These are phyloP conservation scores for Colletotrichum sp. DNA, from an alignment of 2,329 filamentous ascomycete genomes.

Conservation along the genomic window DNA sequence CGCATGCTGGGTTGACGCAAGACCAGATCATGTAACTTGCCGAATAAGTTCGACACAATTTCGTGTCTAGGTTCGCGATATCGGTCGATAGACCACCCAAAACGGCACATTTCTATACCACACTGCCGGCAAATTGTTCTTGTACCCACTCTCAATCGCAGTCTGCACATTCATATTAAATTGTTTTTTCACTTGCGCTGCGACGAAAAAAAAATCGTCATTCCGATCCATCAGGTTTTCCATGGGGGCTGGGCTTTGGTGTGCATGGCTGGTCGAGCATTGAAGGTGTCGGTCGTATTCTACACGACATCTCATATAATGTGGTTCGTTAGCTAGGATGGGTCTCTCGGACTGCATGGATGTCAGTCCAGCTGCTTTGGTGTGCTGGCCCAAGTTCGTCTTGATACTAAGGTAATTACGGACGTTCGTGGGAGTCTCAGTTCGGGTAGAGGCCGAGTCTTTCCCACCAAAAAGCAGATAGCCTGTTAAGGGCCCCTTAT, in stretches of 20 bases:
- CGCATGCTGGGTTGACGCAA: constrained; percentile 81
- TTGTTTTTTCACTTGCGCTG: background rate
- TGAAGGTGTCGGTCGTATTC: background rate
- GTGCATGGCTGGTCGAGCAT: background rate
- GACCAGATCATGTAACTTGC: constrained; percentile 89
- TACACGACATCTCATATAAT: background rate
- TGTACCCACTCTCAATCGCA: background rate
- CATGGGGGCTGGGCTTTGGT: background rate
- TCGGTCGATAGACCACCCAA: background rate
- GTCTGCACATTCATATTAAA: background rate
- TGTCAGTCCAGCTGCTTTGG: background rate
- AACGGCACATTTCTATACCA: background rate
- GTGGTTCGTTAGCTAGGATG: background rate
- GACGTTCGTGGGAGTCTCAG: background rate
- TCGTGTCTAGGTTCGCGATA: background rate
- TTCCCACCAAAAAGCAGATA: background rate
- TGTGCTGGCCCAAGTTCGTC: background rate
- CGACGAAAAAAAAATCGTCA: background rate
- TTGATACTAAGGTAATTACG: background rate
- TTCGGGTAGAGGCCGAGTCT: background rate
- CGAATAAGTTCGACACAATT: background rate
- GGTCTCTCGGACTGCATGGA: background rate
- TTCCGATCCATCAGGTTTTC: background rate
- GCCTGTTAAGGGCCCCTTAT: background rate
- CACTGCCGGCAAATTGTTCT: background rate